phyloP scores from a whole-genome alignment of 2,329 filamentous ascomycete species.

The Neonectria ditissima region DNA sequence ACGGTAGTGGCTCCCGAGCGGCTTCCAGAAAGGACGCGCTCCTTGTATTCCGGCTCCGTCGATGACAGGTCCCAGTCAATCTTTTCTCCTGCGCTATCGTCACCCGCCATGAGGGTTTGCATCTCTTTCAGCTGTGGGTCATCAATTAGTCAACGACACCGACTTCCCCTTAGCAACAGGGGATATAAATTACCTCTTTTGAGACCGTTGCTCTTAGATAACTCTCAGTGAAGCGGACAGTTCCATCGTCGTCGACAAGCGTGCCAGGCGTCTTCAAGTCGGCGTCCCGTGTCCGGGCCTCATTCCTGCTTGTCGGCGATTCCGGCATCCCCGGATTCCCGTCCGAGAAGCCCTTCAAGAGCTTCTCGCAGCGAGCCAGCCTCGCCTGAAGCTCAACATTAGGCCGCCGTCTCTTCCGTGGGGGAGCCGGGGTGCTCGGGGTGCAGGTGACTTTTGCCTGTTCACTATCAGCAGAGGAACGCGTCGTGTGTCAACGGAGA shows the following conservation, averaged over 20 bases:
- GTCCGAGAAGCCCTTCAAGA: constrained; percentile 3
- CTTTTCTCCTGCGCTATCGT: background rate
- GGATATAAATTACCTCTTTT: background rate
- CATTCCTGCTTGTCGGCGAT: background rate
- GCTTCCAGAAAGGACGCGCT: background rate
- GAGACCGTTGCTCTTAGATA: background rate
- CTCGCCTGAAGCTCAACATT: constrained; percentile 12
- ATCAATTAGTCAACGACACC: background rate
- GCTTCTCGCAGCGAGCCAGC: constrained; percentile 14
- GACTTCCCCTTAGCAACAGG: background rate
- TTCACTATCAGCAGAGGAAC: background rate
- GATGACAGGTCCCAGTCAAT: background rate
- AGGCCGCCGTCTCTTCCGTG: background rate
- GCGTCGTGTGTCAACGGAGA: background rate
- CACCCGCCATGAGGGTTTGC: background rate
- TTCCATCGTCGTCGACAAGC: background rate
- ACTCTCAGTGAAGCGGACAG: background rate
- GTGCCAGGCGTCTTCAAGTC: background rate
- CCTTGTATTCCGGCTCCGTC: background rate
- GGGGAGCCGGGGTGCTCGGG: constrained; percentile 7
- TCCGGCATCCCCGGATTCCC: background rate
- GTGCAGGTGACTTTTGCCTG: constrained; percentile 5
- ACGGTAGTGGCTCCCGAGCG: background rate
- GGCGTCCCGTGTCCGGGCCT: background rate
- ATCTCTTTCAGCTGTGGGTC: background rate